phyloP scores from a whole-genome alignment of 768 basidiomycete genomes.

The Tulasnella sp. region DNA sequence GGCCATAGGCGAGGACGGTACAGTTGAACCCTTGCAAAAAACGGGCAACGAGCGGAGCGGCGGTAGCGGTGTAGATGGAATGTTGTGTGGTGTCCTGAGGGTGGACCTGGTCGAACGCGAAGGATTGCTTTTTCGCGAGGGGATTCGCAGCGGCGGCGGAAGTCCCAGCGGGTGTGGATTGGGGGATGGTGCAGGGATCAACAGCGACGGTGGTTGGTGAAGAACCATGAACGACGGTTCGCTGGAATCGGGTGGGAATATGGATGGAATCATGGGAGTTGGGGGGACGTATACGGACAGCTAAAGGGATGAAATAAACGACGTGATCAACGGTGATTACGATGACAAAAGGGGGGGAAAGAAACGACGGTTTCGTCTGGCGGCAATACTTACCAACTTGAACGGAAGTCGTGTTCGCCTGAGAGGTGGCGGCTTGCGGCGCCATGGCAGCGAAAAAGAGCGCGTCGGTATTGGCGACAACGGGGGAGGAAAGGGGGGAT shows the following conservation, averaged over 20 bases:
- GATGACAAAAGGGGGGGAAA: slow-evolving; percentile 5
- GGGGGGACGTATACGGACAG: slow-evolving; percentile 81
- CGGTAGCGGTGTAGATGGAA: slow-evolving; percentile 73
- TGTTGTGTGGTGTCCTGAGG: slow-evolving; percentile 74
- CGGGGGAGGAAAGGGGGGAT: no score
- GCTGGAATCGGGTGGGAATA: slow-evolving; percentile 91
- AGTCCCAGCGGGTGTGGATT: slow-evolving; percentile 39
- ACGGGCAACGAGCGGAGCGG: slow-evolving; percentile 70
- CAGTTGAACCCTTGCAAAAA: slow-evolving; percentile 95
- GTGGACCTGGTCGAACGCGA: slow-evolving; percentile 91
- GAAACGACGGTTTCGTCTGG: slow-evolving; percentile 20
- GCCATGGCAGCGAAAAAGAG: neutral
- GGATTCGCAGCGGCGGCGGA: slow-evolving; percentile 32
- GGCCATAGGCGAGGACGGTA: slow-evolving; percentile 95
- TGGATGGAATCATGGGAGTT: slow-evolving; percentile 70
- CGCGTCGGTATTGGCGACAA: neutral
- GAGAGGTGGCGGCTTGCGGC: slow-evolving; percentile 1
- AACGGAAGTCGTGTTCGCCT: slow-evolving; percentile 55
- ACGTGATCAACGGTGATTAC: neutral
- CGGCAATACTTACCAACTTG: slow-evolving; percentile 64
- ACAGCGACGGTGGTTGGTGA: slow-evolving; percentile 69
- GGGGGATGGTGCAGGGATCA: slow-evolving; percentile 37
- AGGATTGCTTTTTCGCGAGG: slow-evolving; percentile 65
- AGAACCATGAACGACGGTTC: slow-evolving; percentile 68
- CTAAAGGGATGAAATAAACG: slow-evolving; percentile 29